phyloP scores from a whole-genome alignment of 495 filamentous ascomycete species.

The Penicillium ucsense region DNA sequence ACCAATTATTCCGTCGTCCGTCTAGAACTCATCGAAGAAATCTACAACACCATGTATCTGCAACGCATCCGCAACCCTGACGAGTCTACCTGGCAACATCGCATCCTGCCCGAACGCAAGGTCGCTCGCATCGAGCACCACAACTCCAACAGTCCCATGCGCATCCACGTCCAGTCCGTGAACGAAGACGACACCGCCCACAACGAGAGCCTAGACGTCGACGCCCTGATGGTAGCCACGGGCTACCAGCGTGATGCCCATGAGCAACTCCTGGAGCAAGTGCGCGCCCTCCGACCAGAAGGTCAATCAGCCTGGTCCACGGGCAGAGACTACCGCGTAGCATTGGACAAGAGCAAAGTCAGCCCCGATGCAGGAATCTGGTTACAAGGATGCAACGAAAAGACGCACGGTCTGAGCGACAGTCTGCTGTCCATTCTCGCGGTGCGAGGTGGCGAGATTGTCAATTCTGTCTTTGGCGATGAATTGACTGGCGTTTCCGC shows the following conservation, averaged over 20 bases:
- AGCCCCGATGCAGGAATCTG: constrained; percentile 61
- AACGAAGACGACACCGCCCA: constrained; percentile 22
- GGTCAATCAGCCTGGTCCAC: constrained; percentile 28
- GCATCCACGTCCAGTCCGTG: constrained; percentile 24
- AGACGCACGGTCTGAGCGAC: constrained; percentile 80
- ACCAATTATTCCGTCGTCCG: constrained; percentile 96
- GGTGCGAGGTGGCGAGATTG: constrained; percentile 66
- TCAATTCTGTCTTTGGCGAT: constrained; percentile 60
- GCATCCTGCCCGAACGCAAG: constrained; percentile 58
- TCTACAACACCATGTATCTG: constrained; percentile 77
- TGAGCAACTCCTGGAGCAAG: constrained; percentile 59
- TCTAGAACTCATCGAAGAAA: constrained; percentile 71
- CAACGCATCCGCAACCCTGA: constrained; percentile 64
- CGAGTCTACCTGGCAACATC: constrained; percentile 67
- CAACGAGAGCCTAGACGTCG: constrained; percentile 57
- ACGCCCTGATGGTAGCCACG: constrained; percentile 77
- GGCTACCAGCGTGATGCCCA: constrained; percentile 77
- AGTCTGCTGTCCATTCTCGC: constrained; percentile 71
- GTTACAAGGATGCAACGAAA: constrained; percentile 92
- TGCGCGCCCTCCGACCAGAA: constrained; percentile 52
- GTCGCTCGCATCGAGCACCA: constrained; percentile 49
- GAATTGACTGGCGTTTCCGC: constrained; percentile 20
- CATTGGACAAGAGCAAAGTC: constrained; percentile 56
- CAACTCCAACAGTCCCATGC: constrained; percentile 31
- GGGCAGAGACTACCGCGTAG: constrained; percentile 62